Base-by-base conservation (phyloP, 2,329 filamentous ascomycete species). In the Trichoderma sp. region DNA sequence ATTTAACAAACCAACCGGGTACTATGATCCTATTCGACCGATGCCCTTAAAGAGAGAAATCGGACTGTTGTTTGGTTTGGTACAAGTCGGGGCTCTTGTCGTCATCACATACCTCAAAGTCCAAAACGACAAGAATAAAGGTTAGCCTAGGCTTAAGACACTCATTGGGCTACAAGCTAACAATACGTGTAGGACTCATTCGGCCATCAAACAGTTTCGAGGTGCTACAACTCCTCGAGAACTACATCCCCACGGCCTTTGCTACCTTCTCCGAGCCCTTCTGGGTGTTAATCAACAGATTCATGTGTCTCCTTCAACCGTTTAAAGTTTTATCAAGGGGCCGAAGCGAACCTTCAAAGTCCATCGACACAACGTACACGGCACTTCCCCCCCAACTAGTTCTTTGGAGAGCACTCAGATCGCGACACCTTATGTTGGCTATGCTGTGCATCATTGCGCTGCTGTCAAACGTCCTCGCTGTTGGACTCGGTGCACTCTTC, bases 201-300 rank as follows among this genome's bases (percentile, higher is more conserved):
- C 42, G 78, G 0, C 80, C 79, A 1, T 74, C 73, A 0, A 34
- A 70, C 0, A 79, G 73, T 7, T 77, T 78, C 1, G 76, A 78
- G 5, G 74, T 83, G 0, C 66, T 78, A 0, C 78, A 81, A 4
- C 42, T 83, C 0, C 35, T 84, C 0, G 78, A 81, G 8, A 83
- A 80, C 7, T 88, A 87, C 58, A 74, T 88, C 0, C 87, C 87
- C 0, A 88, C 85, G 0, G 77, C 80, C 0, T 76, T 89, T 4
- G 83, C 86, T 0, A 89, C 87, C 0, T 63, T 88, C 0, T 77
- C 88, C 0, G 87, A 90, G 39, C 86, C 87, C 0, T 79, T 85
- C 1, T 87, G 87, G 83, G 75, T 87, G 0, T 71, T 88, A 0
- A 67, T 90, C 0, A 89, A 87, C 50, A 79, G 87, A 0, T 64